Conservation (phyloP, 2,329 filamentous ascomycete genomes). For the Metarhizium humberi region DNA sequence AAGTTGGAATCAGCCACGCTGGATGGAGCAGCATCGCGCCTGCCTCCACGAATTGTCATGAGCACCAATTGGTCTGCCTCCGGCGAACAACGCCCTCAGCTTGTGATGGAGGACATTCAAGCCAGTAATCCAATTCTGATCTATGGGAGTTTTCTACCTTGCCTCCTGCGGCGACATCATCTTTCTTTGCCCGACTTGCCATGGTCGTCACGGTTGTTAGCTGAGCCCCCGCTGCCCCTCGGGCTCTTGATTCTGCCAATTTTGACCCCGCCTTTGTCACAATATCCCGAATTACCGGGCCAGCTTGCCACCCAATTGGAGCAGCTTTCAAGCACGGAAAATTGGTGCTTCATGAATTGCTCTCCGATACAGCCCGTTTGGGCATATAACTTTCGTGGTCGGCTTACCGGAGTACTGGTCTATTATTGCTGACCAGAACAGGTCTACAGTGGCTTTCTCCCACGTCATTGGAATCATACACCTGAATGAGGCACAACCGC, state of each 20-base stretch:
- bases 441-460: too few species aligned
- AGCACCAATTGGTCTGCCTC: neutral
- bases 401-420: too few species aligned
- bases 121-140: too few species aligned
- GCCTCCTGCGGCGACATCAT: neutral
- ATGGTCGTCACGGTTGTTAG: neutral
- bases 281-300: neutral
- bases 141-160: too few species aligned
- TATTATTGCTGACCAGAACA: too few species aligned
- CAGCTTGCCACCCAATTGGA: neutral
- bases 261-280: neutral
- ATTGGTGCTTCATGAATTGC: neutral
- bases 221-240: neutral
- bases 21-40: conserved; percentile 6
- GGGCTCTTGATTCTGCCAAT: neutral
- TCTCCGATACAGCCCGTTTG: neutral
- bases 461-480: too few species aligned
- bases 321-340: neutral
- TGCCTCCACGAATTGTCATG: neutral
- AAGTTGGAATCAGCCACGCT: conserved; percentile 43
- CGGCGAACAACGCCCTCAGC: neutral
- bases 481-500: too few species aligned
- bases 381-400: neutral
- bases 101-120: neutral
- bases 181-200: neutral